These are phyloP conservation scores for Abrus pulchellus DNA, from an alignment of 306 rosid genomes.

Conservation along the genomic window DNA sequence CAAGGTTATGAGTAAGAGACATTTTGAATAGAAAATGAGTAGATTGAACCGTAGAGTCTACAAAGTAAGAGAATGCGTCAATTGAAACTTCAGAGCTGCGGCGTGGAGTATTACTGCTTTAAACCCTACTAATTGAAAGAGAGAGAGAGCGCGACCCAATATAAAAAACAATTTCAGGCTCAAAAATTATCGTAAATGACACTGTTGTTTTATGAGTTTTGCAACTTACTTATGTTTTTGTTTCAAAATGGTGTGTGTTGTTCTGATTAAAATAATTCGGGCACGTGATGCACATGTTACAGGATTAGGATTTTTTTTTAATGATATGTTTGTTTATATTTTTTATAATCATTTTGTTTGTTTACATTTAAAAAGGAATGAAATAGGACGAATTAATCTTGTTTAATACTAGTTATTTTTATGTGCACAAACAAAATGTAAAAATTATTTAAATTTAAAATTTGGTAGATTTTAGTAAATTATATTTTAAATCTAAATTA, in stretches of 20 bases:
- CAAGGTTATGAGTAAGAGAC: constrained; percentile 48
- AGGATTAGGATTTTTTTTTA: background rate
- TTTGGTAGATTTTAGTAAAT: background rate
- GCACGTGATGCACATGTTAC: background rate
- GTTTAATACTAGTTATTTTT: no score
- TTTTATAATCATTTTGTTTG: no score
- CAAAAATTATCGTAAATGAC: no score
- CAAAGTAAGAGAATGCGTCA: background rate
- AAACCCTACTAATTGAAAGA: background rate
- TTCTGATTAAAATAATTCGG: background rate
- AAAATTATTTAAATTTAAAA: background rate
- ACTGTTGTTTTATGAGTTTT: no score
- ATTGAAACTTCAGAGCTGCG: background rate
- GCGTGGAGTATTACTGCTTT: background rate
- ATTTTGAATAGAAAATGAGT: constrained; percentile 25
- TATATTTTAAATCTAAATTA: background rate
- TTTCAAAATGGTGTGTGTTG: background rate
- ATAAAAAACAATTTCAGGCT: no score
- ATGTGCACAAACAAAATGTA: no score
- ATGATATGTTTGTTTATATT: background rate
- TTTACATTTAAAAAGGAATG: no score
- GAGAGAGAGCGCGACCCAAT: no score
- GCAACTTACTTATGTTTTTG: no score
- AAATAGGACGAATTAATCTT: no score
- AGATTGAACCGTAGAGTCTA: background rate